Evolutionary conservation across 2,329 filamentous ascomycete species (phyloP).

Genomic region (Scytalidium sp.): DNA sequence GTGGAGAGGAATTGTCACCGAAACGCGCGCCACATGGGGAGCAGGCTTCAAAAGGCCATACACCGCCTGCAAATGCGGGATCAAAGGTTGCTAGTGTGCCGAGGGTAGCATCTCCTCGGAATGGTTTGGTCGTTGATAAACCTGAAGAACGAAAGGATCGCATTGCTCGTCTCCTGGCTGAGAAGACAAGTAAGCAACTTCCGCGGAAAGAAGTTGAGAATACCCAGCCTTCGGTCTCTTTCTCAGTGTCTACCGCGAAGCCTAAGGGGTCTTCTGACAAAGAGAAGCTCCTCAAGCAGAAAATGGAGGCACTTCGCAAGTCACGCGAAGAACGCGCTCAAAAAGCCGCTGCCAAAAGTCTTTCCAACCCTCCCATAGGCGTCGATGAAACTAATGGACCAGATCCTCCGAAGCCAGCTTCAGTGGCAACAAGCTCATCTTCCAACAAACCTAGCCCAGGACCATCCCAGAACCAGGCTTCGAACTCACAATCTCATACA

Average conservation of each 20-base stretch:
- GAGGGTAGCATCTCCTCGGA: background rate
- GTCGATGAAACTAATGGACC: background rate
- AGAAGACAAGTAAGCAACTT: slow-evolving; percentile 58
- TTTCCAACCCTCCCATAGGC: background rate
- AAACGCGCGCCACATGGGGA: background rate
- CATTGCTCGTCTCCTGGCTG: slow-evolving; percentile 73
- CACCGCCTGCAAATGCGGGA: background rate
- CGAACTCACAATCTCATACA: background rate
- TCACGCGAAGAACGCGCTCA: slow-evolving; percentile 43
- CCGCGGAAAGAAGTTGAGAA: background rate
- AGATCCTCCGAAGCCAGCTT: background rate
- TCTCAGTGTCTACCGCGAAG: slow-evolving; percentile 12
- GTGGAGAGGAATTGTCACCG: background rate
- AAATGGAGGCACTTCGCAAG: slow-evolving; percentile 72
- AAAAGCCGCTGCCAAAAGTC: slow-evolving; percentile 31
- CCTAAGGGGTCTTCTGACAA: slow-evolving; percentile 58
- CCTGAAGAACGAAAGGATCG: slow-evolving; percentile 70
- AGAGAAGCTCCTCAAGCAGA: slow-evolving; percentile 69
- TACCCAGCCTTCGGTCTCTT: background rate
- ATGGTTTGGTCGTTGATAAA: background rate
- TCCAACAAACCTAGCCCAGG: background rate
- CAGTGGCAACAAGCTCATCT: background rate
- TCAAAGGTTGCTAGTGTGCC: background rate
- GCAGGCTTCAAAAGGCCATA: background rate
- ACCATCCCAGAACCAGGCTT: background rate